These are phyloP conservation scores for Candolleomyces efflorescens DNA, from an alignment of 768 basidiomycete species.

Conservation along the genomic window DNA sequence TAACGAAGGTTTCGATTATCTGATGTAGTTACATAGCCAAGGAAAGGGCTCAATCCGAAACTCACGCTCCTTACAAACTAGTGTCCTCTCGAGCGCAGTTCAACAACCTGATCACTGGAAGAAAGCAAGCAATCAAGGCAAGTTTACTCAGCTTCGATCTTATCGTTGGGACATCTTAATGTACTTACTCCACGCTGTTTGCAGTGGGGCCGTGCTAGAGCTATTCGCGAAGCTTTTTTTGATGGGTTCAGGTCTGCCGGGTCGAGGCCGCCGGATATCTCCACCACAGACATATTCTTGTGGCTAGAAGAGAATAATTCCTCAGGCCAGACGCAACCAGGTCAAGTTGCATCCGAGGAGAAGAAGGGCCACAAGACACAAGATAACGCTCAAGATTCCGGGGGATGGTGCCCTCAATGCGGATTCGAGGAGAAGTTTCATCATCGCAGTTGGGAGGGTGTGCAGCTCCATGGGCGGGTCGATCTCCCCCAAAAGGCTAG, in stretches of 20 bases:
- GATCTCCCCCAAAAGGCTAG: background rate
- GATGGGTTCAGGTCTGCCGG: slow-evolving; percentile 6
- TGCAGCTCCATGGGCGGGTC: slow-evolving; percentile 1
- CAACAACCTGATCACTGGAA: slow-evolving; percentile 33
- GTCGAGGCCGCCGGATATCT: slow-evolving; percentile 18
- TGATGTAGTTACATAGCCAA: slow-evolving; percentile 5
- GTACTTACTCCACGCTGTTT: background rate
- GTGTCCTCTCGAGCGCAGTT: slow-evolving; percentile 30
- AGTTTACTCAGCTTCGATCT: slow-evolving; percentile 2
- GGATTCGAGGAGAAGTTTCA: slow-evolving; percentile 10
- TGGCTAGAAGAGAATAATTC: slow-evolving; percentile 35
- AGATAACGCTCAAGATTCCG: background rate
- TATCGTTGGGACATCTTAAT: background rate
- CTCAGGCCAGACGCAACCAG: slow-evolving; percentile 14
- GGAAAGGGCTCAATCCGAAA: slow-evolving; percentile 16
- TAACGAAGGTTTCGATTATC: background rate
- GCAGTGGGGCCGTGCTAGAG: slow-evolving; percentile 47
- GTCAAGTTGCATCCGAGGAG: background rate
- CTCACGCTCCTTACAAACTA: slow-evolving; percentile 35
- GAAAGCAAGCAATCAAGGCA: slow-evolving; percentile 52
- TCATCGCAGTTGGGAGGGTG: slow-evolving; percentile 18
- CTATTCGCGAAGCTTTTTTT: slow-evolving; percentile 39
- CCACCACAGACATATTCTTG: slow-evolving; percentile 39
- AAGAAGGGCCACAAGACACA: background rate
- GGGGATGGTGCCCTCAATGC: slow-evolving; percentile 18